Base-by-base conservation (phyloP, 208 protist species). In the Leishmania arabica region DNA sequence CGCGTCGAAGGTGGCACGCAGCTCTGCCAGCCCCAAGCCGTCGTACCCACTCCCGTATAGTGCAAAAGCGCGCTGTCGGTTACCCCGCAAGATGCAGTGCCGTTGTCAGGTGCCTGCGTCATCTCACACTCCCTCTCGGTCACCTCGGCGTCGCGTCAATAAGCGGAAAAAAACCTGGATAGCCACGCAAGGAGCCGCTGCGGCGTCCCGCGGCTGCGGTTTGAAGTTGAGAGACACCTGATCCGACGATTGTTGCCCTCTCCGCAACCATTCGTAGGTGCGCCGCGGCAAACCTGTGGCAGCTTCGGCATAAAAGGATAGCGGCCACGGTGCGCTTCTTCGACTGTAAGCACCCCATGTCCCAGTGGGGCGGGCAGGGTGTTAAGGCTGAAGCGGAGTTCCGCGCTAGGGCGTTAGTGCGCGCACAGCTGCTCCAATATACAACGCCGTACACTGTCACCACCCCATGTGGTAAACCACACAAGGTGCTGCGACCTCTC, bases 311-410 rank as follows among this genome's bases (percentile, higher is more conserved):
- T 80, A 77, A 11, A 80, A 65, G 17, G 49, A 40, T 21, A 84
- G 60, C 27, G 78, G 76, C 8, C n/a, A 56, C 51, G 68, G 71
- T 5, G 34, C 7, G 1, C 42, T 45, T 54, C 9, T 65, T 83
- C 75, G 6, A 78, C 76, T 15, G 42, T 6, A 27, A 80, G 60
- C n/a, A 78, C 58, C 1, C 62, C 62, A 7, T 53, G 7, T 27
- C 51, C 70, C n/a, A 78, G 62, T 15, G 81, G 53, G 1, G 76
- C 49, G 31, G 76, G 78, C 24, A 77, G 40, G 21, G 76, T 84
- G 76, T 76, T 78, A 40, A 84, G 37, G 31, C 65, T 81, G 74
- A 94, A 91, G 40, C 88, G 89, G 21, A 91, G 84, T 70, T 90
- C 84, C 11, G 77, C 71, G 45, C 87, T 87, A 42, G 86, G 84